phyloP scores from a whole-genome alignment of 2,329 filamentous ascomycete genomes.

The Catunica adiposa region DNA sequence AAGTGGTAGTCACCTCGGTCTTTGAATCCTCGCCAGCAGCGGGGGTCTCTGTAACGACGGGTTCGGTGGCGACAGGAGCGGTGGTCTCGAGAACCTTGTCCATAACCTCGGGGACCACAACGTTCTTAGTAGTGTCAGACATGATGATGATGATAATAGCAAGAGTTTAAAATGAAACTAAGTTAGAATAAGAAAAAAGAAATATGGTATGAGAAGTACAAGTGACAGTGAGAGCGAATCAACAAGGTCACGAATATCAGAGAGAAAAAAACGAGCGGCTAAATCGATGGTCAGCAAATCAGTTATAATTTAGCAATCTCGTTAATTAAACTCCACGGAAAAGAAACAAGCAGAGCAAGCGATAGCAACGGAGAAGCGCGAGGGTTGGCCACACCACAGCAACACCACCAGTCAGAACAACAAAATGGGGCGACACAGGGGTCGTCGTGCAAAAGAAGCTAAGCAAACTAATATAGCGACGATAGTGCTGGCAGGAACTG shows the following conservation, averaged over 20 bases:
- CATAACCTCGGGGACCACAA: background rate
- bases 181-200: too few relatives aligned
- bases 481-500: background rate
- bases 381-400: background rate
- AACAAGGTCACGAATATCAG: background rate
- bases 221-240: background rate
- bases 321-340: too few relatives aligned
- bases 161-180: too few relatives aligned
- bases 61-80: background rate
- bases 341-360: background rate
- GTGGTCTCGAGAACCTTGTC: background rate
- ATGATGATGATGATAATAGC: background rate
- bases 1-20: too few relatives aligned
- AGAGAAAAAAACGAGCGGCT: conserved; percentile 1
- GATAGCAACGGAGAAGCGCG: background rate
- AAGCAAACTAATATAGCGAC: background rate
- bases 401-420: background rate
- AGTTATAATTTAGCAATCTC: background rate
- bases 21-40: background rate
- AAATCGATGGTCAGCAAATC: background rate
- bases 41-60: conserved; percentile 1
- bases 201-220: background rate
- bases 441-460: background rate
- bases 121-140: conserved; percentile 6
- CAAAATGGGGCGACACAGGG: background rate